A percentile compares a stretch with the other conserved stretches of the same genome.
Evolutionary conservation across 106 monocot genomes (phyloP).

Genomic region (Acorus gramineus): DNA sequence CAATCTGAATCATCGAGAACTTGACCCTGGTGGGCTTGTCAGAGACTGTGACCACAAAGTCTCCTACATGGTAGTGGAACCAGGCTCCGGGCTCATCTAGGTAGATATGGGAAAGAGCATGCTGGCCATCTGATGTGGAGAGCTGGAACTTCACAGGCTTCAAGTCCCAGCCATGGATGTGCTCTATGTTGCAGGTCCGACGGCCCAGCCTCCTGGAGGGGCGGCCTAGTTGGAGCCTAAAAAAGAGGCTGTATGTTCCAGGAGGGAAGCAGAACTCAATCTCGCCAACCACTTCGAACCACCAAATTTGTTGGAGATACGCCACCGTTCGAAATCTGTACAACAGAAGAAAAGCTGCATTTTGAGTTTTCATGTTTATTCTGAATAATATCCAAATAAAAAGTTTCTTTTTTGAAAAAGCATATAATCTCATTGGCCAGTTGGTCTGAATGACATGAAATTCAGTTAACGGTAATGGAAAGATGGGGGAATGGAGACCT

Average conservation of each 20-base stretch:
- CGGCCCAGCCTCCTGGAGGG: conserved; percentile 5
- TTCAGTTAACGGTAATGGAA: too few species aligned
- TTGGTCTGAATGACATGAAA: too few species aligned
- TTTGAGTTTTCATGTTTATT: too few species aligned
- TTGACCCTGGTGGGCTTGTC: conserved; percentile 1
- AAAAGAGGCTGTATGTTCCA: conserved; percentile 12
- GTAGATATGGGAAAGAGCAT: conserved; percentile 4
- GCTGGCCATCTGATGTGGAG: conserved; percentile 13
- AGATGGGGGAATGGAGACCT: too few species aligned
- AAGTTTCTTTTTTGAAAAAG: too few species aligned
- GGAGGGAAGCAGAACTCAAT: conserved; percentile 8
- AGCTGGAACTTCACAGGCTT: conserved; percentile 13
- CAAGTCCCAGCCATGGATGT: conserved; percentile 18
- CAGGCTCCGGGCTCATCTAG: conserved; percentile 12
- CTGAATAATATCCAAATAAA: too few species aligned
- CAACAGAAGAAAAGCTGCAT: too few species aligned
- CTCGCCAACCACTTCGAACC: conserved; percentile 15
- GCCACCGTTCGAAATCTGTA: conserved; percentile 12
- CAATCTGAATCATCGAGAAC: conserved; percentile 19
- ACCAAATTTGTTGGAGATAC: conserved; percentile 17
- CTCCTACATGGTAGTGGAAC: conserved; percentile 5
- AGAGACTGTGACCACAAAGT: conserved; percentile 6
- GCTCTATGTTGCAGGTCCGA: conserved; percentile 3
- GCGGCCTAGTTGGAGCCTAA: conserved; percentile 14
- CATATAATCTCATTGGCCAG: too few species aligned